phyloP scores from a whole-genome alignment of 1,284 basidiomycete genomes.

The Microbotryum scabiosae region DNA sequence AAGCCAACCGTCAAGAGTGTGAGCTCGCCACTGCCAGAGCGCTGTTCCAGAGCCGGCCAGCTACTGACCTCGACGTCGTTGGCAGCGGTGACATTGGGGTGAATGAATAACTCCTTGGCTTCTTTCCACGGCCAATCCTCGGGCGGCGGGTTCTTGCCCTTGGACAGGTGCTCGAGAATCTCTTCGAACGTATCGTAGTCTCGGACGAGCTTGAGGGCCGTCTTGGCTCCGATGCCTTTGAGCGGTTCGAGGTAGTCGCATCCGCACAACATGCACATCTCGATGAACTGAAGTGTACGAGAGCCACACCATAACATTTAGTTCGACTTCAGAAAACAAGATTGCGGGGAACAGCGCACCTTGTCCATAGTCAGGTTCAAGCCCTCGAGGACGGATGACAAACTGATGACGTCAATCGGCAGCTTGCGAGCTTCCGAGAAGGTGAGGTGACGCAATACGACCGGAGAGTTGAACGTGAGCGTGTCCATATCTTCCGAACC shows the following conservation, averaged over 20 bases:
- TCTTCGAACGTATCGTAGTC: constrained; percentile 73
- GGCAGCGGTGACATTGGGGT: constrained; percentile 80
- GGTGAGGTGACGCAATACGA: constrained; percentile 89
- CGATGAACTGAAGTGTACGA: no score
- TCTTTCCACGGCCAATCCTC: constrained; percentile 96
- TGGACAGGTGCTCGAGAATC: constrained; percentile 66
- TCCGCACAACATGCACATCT: constrained; percentile 91
- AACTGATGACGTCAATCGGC: constrained; percentile 88
- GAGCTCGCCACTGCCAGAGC: not conserved
- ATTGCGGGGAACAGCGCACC: no score
- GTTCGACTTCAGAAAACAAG: no score
- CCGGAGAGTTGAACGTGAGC: constrained; percentile 85
- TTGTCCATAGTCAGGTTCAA: constrained; percentile 86
- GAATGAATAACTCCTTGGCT: constrained; percentile 79
- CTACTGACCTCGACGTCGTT: constrained; percentile 71
- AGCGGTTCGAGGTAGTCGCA: constrained; percentile 98
- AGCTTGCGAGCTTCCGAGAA: constrained; percentile 98
- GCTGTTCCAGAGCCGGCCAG: not conserved
- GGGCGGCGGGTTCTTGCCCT: constrained; percentile 46
- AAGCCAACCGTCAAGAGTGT: not conserved
- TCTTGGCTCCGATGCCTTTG: constrained; percentile 90
- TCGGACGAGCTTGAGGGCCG: constrained; percentile 82
- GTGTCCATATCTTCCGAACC: constrained; percentile 99
- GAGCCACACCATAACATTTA: no score
- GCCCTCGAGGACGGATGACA: constrained; percentile 74